phyloP scores from a whole-genome alignment of 2,329 filamentous ascomycete genomes.

The Daldinia sp. region DNA sequence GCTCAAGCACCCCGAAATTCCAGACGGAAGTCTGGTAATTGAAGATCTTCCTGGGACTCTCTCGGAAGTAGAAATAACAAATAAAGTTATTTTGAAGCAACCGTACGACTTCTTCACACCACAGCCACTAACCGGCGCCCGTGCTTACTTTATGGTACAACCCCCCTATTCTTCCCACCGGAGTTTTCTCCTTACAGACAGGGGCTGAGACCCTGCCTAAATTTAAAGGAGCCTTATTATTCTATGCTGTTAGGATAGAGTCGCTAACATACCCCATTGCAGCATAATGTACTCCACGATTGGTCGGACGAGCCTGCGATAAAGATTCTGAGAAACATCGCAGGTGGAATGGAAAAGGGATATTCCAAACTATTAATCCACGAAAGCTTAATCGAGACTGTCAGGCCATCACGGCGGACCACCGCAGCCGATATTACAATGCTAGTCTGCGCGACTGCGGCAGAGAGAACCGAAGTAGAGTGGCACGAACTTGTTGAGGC shows the following conservation, averaged over 20 bases:
- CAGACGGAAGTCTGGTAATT: conserved; percentile 42
- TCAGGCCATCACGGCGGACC: conserved; percentile 43
- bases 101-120: conserved; percentile 51
- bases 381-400: conserved; percentile 48
- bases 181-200: no score
- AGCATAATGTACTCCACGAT: conserved; percentile 50
- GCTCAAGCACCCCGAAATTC: conserved; percentile 38
- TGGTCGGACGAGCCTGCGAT: conserved; percentile 49
- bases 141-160: conserved; percentile 44
- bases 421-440: conserved; percentile 49
- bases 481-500: conserved; percentile 43
- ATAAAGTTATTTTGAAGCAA: conserved; percentile 42
- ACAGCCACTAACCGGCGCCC: conserved; percentile 52
- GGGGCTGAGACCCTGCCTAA: no score
- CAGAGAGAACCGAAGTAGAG: conserved; percentile 47
- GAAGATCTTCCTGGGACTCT: conserved; percentile 34
- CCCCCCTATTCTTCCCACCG: no score
- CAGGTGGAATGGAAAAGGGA: conserved; percentile 45
- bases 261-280: not conserved
- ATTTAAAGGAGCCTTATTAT: no score
- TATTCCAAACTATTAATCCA: conserved; percentile 54
- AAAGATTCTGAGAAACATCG: conserved; percentile 46
- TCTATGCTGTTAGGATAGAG: not conserved
- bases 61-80: conserved; percentile 42
- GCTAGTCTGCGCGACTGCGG: conserved; percentile 45